Evolutionary conservation across 78 protist genomes (phyloP).

Genomic region (Capsaspora owczarzaki): DNA sequence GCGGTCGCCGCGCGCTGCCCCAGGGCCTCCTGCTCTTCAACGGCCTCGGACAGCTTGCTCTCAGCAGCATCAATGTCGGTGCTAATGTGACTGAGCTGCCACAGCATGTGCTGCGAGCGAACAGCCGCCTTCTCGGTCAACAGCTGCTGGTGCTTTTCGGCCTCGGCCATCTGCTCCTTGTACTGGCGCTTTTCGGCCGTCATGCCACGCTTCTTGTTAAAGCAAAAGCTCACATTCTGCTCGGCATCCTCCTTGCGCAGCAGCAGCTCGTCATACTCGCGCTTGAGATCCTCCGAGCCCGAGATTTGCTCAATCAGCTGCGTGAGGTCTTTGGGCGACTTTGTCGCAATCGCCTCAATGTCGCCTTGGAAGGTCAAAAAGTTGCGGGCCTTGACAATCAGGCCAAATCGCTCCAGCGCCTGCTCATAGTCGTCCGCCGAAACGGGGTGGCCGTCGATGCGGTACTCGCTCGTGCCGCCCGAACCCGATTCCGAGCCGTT

Average conservation of each 20-base stretch:
- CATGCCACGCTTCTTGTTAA: conserved; percentile 35
- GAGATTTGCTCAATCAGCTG: conserved; percentile 67
- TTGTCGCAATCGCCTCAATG: conserved; percentile 73
- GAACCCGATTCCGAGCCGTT: too few relatives aligned
- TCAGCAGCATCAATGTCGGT: background rate
- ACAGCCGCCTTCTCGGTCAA: background rate
- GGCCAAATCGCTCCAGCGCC: conserved; percentile 21
- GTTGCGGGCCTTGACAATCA: conserved; percentile 65
- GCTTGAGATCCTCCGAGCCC: conserved; percentile 46
- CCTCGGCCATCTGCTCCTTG: conserved; percentile 76
- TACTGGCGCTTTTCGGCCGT: conserved; percentile 59
- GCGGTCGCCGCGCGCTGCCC: background rate
- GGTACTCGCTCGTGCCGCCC: background rate
- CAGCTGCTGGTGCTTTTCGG: conserved; percentile 43
- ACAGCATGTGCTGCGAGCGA: conserved; percentile 23
- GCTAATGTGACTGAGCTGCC: conserved; percentile 44
- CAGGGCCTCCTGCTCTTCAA: background rate
- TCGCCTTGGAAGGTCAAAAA: conserved; percentile 94
- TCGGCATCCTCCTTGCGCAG: conserved; percentile 13
- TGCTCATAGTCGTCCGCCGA: conserved; percentile 33
- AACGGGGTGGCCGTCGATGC: conserved; percentile 28
- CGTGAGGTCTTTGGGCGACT: conserved; percentile 76
- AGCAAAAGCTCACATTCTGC: background rate
- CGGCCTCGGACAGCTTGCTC: background rate
- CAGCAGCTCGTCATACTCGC: conserved; percentile 33